These are phyloP conservation scores for Populus hybrid DNA, from an alignment of 441 rosid genomes.

Conservation along the genomic window DNA sequence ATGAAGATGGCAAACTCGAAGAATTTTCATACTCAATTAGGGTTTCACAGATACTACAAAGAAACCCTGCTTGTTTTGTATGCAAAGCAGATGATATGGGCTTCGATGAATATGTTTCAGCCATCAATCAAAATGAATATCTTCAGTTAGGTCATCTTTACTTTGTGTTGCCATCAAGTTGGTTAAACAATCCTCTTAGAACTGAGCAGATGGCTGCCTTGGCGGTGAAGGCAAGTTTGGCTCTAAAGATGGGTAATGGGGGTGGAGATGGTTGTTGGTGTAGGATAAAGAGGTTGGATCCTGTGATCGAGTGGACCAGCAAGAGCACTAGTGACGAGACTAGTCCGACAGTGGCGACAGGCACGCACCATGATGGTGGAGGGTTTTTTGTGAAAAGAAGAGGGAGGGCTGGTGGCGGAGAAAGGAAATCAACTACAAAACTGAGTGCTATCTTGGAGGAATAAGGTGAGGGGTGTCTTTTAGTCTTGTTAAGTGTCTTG, in stretches of 20 bases:
- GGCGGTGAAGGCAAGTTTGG: conserved; percentile 49
- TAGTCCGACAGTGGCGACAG: not conserved
- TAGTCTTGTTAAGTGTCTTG: not conserved
- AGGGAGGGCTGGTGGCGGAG: not conserved
- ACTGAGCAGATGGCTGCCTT: conserved; percentile 46
- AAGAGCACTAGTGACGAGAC: not conserved
- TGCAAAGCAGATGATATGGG: conserved; percentile 52
- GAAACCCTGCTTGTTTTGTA: conserved; percentile 31
- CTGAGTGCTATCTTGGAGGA: conserved; percentile 33
- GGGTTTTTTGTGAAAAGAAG: not conserved
- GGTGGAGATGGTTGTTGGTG: conserved; percentile 14
- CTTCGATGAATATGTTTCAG: conserved; percentile 28
- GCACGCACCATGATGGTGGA: not conserved
- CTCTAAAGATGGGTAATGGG: conserved; percentile 18
- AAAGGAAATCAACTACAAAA: conserved; percentile 3
- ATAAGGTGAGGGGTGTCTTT: not conserved
- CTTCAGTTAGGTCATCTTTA: conserved; percentile 48
- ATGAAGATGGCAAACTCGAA: conserved; percentile 37
- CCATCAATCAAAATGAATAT: conserved; percentile 34
- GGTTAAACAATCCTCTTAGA: conserved; percentile 25
- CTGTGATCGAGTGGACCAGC: not conserved
- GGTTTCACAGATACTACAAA: conserved; percentile 38
- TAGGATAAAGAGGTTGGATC: conserved; percentile 14
- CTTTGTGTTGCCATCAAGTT: conserved; percentile 41
- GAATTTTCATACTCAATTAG: conserved; percentile 44